phyloP scores from a whole-genome alignment of 768 basidiomycete genomes.

The Harrya chromipes region DNA sequence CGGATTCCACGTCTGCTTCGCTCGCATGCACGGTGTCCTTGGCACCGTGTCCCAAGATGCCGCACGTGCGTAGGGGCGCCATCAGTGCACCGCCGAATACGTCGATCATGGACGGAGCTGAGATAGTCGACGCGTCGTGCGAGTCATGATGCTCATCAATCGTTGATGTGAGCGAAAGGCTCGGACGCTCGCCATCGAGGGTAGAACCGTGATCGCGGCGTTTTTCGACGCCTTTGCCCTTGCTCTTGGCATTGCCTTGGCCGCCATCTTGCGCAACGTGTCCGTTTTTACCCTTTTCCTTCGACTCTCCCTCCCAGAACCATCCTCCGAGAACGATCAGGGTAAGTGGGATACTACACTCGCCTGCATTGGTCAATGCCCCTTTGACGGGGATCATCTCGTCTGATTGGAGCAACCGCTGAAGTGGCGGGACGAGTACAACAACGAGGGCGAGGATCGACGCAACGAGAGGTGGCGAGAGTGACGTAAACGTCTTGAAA shows the following conservation, averaged over 20 bases:
- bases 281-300: not conserved
- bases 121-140: constrained; percentile 14
- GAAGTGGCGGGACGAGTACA: constrained; percentile 72
- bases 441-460: constrained; percentile 72
- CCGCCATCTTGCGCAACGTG: not conserved
- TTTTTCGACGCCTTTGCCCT: constrained; percentile 8
- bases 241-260: not conserved
- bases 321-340: constrained; percentile 91
- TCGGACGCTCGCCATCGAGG: not conserved
- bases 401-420: constrained; percentile 57
- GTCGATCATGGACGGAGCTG: constrained; percentile 20
- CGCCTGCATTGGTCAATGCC: constrained; percentile 64
- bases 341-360: constrained; percentile 84
- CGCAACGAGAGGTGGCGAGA: constrained; percentile 88
- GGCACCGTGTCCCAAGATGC: not conserved
- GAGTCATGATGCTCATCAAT: not conserved
- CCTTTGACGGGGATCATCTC: constrained; percentile 66
- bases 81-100: constrained; percentile 17
- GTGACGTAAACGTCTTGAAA: constrained; percentile 44
- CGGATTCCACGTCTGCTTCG: constrained; percentile 8
- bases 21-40: not conserved
- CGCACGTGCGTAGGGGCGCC: constrained; percentile 3
- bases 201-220: not conserved
- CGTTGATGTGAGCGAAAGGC: not conserved
- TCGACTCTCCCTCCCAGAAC: constrained; percentile 53